Evolutionary conservation across 768 basidiomycete species (phyloP).

Genomic region (Amanita subjunquillea): DNA sequence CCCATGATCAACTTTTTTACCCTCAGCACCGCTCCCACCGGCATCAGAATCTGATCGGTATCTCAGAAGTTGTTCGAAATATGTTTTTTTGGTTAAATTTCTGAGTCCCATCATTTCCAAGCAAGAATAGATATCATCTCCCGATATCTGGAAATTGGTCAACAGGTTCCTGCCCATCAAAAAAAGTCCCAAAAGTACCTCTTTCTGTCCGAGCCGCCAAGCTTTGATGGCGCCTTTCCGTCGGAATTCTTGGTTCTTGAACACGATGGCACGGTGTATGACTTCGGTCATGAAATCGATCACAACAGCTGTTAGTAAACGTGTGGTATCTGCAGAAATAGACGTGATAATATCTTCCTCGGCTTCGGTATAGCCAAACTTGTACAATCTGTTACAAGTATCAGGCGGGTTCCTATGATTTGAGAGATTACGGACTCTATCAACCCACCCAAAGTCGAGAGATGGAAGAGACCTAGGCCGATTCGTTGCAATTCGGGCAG

Average conservation of each 20-base stretch:
- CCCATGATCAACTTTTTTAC: slow-evolving; percentile 1
- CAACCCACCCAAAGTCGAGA: slow-evolving; percentile 25
- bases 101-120: slow-evolving; percentile 35
- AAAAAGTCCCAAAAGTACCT: slow-evolving; percentile 16
- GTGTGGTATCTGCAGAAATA: slow-evolving; percentile 42
- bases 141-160: slow-evolving; percentile 25
- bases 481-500: slow-evolving; percentile 27
- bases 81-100: slow-evolving; percentile 24
- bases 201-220: slow-evolving; percentile 41
- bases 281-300: slow-evolving; percentile 42
- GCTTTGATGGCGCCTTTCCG: slow-evolving; percentile 51
- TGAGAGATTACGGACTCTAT: slow-evolving; percentile 23
- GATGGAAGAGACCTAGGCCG: slow-evolving; percentile 40
- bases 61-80: slow-evolving; percentile 26
- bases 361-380: slow-evolving; percentile 13
- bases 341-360: slow-evolving; percentile 17
- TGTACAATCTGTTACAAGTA: slow-evolving; percentile 11
- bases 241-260: slow-evolving; percentile 47
- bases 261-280: slow-evolving; percentile 39
- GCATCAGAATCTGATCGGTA: slow-evolving; percentile 2
- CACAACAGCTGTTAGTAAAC: slow-evolving; percentile 31
- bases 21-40: slow-evolving; percentile 11
- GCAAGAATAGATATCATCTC: slow-evolving; percentile 35
- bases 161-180: neutral
- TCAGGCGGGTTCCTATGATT: neutral